phyloP scores from a whole-genome alignment of 2,329 filamentous ascomycete species.

The Neospermospora avenae region DNA sequence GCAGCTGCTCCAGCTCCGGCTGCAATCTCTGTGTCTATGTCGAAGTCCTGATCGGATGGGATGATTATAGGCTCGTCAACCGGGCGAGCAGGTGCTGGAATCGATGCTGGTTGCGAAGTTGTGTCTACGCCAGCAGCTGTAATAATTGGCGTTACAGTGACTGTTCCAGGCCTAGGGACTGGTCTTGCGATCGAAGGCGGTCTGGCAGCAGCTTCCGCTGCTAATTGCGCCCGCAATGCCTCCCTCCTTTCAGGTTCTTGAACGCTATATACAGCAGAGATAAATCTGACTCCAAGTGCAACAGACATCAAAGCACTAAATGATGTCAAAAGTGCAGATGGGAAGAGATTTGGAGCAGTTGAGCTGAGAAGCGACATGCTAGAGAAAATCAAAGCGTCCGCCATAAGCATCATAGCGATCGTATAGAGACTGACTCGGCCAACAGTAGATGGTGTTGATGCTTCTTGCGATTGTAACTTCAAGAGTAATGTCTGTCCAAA shows the following conservation, averaged over 20 bases:
- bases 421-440: slow-evolving; percentile 65
- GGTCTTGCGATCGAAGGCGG: slow-evolving; percentile 29
- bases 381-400: slow-evolving; percentile 58
- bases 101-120: slow-evolving; percentile 8
- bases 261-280: slow-evolving; percentile 57
- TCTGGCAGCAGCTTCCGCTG: slow-evolving; percentile 27
- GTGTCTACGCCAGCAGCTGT: slow-evolving; percentile 28
- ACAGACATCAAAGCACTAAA: slow-evolving; percentile 54
- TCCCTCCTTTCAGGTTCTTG: slow-evolving; percentile 56
- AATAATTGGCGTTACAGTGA: slow-evolving; percentile 23
- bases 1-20: slow-evolving; percentile 37
- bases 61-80: slow-evolving; percentile 49
- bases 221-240: slow-evolving; percentile 24
- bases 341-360: slow-evolving; percentile 52
- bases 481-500: slow-evolving; percentile 60
- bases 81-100: not conserved
- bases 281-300: slow-evolving; percentile 54
- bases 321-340: slow-evolving; percentile 54
- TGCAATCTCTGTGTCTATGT: slow-evolving; percentile 59
- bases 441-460: slow-evolving; percentile 64
- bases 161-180: slow-evolving; percentile 20
- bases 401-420: slow-evolving; percentile 57
- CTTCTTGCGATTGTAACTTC: slow-evolving; percentile 63
- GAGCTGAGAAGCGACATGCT: slow-evolving; percentile 53
- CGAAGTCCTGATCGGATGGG: slow-evolving; percentile 61